Evolutionary conservation across 2,329 filamentous ascomycete genomes (phyloP).

Genomic region (Neofusicoccum sp.): DNA sequence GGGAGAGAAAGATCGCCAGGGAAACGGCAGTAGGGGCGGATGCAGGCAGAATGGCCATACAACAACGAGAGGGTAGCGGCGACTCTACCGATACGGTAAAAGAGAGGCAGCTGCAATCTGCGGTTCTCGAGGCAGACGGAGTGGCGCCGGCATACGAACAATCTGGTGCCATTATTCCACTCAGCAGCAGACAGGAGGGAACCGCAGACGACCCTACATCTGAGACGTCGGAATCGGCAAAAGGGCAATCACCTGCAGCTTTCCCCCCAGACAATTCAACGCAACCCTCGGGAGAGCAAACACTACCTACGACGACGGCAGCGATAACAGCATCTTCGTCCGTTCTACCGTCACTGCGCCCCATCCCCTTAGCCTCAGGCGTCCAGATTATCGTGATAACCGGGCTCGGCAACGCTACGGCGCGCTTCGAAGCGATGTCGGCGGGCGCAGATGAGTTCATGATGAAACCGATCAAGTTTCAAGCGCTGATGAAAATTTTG

Average conservation of each 20-base stretch:
- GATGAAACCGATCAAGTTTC: conserved; percentile 51
- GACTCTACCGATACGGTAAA: not conserved
- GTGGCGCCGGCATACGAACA: too few species aligned
- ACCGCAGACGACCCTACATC: not conserved
- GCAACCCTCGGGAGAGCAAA: too few species aligned
- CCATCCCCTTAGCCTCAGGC: not conserved
- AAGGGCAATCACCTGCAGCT: not conserved
- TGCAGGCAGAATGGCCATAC: not conserved
- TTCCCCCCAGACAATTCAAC: too few species aligned
- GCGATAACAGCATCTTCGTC: conserved; percentile 19
- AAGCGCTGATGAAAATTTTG: conserved; percentile 20
- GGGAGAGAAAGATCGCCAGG: not conserved
- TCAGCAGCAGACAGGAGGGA: too few species aligned
- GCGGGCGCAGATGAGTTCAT: conserved; percentile 56
- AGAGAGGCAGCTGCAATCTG: not conserved
- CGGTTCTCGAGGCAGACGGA: not conserved
- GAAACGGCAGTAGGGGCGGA: not conserved
- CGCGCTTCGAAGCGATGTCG: conserved; percentile 50
- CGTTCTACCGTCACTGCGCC: conserved; percentile 23
- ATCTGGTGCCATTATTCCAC: too few species aligned
- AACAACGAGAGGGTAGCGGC: not conserved
- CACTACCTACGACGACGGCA: too few species aligned
- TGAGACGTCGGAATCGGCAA: not conserved
- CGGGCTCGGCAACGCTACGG: conserved; percentile 50
- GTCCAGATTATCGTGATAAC: conserved; percentile 52